phyloP scores from a whole-genome alignment of 164 flowering plant species.

The Liriodendron chinense region DNA sequence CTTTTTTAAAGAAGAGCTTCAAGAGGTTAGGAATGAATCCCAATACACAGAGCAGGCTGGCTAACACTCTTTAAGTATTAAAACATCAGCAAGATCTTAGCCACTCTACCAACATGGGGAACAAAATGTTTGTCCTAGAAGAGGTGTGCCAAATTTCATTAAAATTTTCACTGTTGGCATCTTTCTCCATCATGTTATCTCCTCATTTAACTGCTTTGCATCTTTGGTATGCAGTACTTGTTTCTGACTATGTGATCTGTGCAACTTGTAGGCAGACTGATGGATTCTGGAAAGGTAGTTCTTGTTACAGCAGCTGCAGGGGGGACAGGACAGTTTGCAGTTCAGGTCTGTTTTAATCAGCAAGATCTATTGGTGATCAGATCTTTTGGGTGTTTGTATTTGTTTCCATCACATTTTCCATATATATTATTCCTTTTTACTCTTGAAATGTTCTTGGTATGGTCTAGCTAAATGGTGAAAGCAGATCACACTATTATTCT shows the following conservation, averaged over 20 bases:
- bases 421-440: not conserved
- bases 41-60: not conserved
- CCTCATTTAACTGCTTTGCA: not conserved
- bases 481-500: not conserved
- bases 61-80: too few relatives aligned
- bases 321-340: slow-evolving; percentile 98
- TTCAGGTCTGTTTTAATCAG: slow-evolving; percentile 55
- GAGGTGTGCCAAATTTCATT: not conserved
- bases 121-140: not conserved
- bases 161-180: not conserved
- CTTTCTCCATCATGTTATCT: not conserved
- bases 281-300: slow-evolving; percentile 80
- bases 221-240: not conserved
- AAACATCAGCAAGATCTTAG: not conserved
- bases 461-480: not conserved
- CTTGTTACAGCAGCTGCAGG: slow-evolving; percentile 99
- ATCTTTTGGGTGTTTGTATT: too few relatives aligned
- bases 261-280: slow-evolving; percentile 64
- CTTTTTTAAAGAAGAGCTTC: too few relatives aligned
- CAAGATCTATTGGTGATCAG: not conserved
- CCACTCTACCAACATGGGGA: not conserved
- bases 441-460: not conserved
- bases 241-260: slow-evolving; percentile 15
- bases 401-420: not conserved
- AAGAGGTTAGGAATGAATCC: not conserved